Percentiles rank a stretch among this genome's conserved stretches.
Evolutionary conservation across 495 filamentous ascomycete genomes (phyloP).

Genomic region (Lophiostoma macrostomum): DNA sequence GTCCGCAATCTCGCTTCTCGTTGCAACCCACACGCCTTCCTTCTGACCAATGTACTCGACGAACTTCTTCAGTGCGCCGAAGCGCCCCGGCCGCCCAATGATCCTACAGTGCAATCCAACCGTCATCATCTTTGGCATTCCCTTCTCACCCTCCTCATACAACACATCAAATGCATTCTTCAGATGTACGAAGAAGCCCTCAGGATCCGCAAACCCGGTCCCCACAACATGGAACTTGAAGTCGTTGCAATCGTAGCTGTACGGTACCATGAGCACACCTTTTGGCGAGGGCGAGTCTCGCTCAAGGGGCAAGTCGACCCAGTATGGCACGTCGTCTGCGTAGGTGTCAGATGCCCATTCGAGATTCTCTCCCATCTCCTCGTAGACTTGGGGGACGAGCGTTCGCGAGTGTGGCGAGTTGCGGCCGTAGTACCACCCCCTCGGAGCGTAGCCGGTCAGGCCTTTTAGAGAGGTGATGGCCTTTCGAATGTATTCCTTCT

Average conservation of each 20-base stretch:
- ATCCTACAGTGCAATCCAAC: conserved; percentile 46
- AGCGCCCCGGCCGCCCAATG: conserved; percentile 45
- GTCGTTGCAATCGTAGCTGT: conserved; percentile 45
- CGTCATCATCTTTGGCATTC: conserved; percentile 48
- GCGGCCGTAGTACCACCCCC: conserved; percentile 46
- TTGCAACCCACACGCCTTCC: conserved; percentile 49
- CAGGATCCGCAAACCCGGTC: conserved; percentile 39
- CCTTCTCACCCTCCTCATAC: conserved; percentile 43
- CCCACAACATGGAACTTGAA: conserved; percentile 43
- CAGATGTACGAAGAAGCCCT: conserved; percentile 39
- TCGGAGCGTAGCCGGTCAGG: conserved; percentile 39
- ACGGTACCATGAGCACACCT: conserved; percentile 46
- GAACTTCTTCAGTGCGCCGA: conserved; percentile 45
- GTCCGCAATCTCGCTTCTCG: conserved; percentile 46
- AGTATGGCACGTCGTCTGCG: conserved; percentile 47
- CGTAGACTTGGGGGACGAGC: conserved; percentile 42
- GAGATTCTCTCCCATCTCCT: conserved; percentile 39
- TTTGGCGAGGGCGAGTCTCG: conserved; percentile 34
- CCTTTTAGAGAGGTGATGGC: conserved; percentile 39
- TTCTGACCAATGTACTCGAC: conserved; percentile 45
- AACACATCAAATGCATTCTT: conserved; percentile 45
- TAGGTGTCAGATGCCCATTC: conserved; percentile 43
- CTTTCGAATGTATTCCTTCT: conserved; percentile 44
- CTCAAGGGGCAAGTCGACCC: conserved; percentile 45
- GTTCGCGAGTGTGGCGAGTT: conserved; percentile 36